Conservation (phyloP, 129 eudicot genomes). For the Flaveria sonorensis region DNA sequence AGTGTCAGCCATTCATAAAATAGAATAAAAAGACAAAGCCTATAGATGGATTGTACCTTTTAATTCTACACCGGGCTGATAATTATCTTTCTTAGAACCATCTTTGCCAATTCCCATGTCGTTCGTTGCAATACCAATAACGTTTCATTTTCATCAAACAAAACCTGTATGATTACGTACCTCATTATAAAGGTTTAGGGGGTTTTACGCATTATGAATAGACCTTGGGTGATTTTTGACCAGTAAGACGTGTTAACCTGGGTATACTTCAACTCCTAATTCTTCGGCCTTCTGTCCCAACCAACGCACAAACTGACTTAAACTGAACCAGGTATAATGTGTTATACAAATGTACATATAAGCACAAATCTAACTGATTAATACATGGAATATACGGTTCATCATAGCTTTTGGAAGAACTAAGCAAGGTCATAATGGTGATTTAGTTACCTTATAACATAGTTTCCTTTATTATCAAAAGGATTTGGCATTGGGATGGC, state of each 20-base stretch:
- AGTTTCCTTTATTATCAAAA: constrained; percentile 83
- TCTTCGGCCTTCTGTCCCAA: constrained; percentile 95
- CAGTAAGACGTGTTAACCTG: constrained; percentile 40
- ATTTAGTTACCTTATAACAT: constrained; percentile 74
- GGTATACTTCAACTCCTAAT: constrained; percentile 95
- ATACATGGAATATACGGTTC: neutral
- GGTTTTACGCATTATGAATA: neutral
- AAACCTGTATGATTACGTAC: constrained; percentile 45
- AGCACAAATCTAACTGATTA: neutral
- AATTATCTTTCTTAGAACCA: constrained; percentile 75
- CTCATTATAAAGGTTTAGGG: neutral
- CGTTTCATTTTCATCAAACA: constrained; percentile 66
- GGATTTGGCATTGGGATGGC: constrained; percentile 82
- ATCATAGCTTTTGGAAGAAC: neutral
- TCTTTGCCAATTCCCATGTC: constrained; percentile 94
- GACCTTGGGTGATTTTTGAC: neutral
- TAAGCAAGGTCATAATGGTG: constrained; percentile 19
- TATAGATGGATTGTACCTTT: constrained; percentile 54
- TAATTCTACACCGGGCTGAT: constrained; percentile 89
- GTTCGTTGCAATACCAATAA: constrained; percentile 91
- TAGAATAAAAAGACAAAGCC: neutral
- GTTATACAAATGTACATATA: constrained; percentile 5
- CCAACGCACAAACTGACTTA: constrained; percentile 96
- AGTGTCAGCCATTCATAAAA: neutral
- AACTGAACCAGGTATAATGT: constrained; percentile 50